phyloP scores from a whole-genome alignment of 1,139 yeast species.

The Taphrina wiesneri region DNA sequence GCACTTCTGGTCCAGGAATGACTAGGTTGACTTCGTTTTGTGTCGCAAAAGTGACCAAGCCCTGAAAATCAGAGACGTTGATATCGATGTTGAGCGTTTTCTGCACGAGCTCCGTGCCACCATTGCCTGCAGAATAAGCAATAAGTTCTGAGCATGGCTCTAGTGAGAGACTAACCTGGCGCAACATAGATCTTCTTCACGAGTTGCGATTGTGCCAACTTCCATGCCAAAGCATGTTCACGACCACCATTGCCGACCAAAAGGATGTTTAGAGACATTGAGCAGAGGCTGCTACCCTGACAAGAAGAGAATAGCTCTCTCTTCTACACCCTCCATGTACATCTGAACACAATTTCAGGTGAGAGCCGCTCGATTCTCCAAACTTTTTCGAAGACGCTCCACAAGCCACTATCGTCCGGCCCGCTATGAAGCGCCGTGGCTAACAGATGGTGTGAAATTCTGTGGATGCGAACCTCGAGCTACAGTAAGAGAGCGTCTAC shows the following conservation, averaged over 20 bases:
- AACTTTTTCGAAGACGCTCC: not conserved
- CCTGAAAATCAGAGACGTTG: constrained; percentile 51
- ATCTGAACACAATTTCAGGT: not conserved
- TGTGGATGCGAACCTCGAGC: not conserved
- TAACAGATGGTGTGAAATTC: not conserved
- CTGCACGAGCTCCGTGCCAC: constrained; percentile 65
- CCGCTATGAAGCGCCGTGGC: not conserved
- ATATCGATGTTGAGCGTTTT: constrained; percentile 73
- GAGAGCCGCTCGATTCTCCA: not conserved
- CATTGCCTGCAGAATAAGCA: constrained; percentile 53
- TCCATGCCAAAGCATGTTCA: constrained; percentile 97
- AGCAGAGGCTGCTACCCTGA: not conserved
- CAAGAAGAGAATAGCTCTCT: not conserved
- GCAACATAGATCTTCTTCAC: constrained; percentile 82
- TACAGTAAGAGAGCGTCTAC: not conserved
- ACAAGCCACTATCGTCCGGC: not conserved
- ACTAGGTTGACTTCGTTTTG: constrained; percentile 70
- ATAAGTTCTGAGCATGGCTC: not conserved
- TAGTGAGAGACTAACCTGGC: constrained; percentile 58
- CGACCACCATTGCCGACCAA: constrained; percentile 98
- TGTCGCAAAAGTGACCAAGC: constrained; percentile 63
- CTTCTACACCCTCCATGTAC: not conserved
- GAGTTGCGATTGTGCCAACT: constrained; percentile 71
- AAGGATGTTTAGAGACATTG: constrained; percentile 50
- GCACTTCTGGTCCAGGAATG: constrained; percentile 99